Evolutionary conservation across 805 yeast species (phyloP).

Genomic region (Candida boidinii): DNA sequence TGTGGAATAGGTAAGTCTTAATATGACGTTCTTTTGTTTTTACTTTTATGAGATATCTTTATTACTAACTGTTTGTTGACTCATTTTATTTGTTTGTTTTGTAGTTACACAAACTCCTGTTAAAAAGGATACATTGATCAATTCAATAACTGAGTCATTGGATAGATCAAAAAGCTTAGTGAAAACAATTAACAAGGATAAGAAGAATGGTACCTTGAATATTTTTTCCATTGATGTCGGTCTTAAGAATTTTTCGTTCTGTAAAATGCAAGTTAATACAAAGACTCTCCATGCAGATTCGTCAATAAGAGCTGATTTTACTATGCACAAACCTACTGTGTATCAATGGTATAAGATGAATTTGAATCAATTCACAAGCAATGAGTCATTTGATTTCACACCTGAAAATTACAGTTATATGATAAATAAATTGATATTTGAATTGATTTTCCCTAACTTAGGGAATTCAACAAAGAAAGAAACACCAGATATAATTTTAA

Average conservation of each 20-base stretch:
- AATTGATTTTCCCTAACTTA: slow-evolving; percentile 11
- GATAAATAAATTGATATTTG: slow-evolving; percentile 10
- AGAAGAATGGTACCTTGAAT: slow-evolving; percentile 11
- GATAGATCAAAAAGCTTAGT: too few relatives aligned
- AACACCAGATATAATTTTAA: slow-evolving; percentile 32
- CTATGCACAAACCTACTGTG: slow-evolving; percentile 11
- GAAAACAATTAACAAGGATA: too few relatives aligned
- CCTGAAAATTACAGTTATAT: slow-evolving; percentile 21
- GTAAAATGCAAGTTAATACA: slow-evolving; percentile 8
- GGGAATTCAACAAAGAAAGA: background rate
- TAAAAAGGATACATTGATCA: too few relatives aligned
- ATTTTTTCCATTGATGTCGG: slow-evolving; percentile 26
- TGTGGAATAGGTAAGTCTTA: too few relatives aligned
- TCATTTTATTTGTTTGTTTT: too few relatives aligned
- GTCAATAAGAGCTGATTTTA: slow-evolving; percentile 1
- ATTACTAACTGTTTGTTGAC: too few relatives aligned
- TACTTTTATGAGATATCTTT: too few relatives aligned
- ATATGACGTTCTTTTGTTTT: too few relatives aligned
- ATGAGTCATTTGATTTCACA: slow-evolving; percentile 11
- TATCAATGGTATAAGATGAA: slow-evolving; percentile 26
- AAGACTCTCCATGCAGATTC: background rate
- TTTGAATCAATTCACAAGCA: slow-evolving; percentile 14
- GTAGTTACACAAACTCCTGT: too few relatives aligned
- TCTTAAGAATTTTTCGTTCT: slow-evolving; percentile 24
- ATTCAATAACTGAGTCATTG: too few relatives aligned